Conservation (phyloP, 1,284 basidiomycete species). For the Ganoderma lingzhi region DNA sequence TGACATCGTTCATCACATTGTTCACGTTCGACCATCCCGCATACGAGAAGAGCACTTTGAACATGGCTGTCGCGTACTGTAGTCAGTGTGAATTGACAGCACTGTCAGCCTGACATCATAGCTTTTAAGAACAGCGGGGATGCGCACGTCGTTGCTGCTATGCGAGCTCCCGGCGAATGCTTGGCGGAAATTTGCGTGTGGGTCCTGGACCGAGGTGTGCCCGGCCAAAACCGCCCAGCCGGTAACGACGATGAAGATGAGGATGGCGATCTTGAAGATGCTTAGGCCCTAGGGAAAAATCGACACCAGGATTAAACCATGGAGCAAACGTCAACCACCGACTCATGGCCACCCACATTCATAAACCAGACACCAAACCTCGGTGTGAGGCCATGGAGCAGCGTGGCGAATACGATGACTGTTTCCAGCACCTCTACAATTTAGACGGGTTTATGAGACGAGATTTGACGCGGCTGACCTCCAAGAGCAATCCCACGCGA, state of each 20-base stretch:
- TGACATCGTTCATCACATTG: conserved; percentile 65
- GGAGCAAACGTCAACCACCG: not conserved
- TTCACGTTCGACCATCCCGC: conserved; percentile 44
- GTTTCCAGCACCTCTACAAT: not conserved
- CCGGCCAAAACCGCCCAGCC: conserved; percentile 59
- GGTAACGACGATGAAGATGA: conserved; percentile 60
- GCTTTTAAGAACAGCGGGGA: not conserved
- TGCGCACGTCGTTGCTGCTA: conserved; percentile 69
- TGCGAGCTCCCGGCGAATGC: conserved; percentile 62
- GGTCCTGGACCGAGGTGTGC: conserved; percentile 51
- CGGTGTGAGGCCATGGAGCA: conserved; percentile 38
- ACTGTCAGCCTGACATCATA: not conserved
- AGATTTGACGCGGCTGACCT: conserved; percentile 43
- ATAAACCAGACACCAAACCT: conserved; percentile 38
- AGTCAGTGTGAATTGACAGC: not conserved
- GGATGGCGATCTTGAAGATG: conserved; percentile 66
- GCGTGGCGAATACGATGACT: conserved; percentile 38
- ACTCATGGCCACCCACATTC: conserved; percentile 37
- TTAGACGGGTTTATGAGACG: no score
- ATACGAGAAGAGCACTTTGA: conserved; percentile 67
- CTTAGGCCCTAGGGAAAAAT: conserved; percentile 49
- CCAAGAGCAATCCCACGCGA: conserved; percentile 64
- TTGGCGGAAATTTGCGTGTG: conserved; percentile 54
- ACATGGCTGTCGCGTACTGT: conserved; percentile 64
- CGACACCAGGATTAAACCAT: not conserved